Percentiles rank a stretch among this genome's conserved stretches.
Evolutionary conservation across 768 basidiomycete genomes (phyloP).

Genomic region (Kwoniella newhampshirensis): DNA sequence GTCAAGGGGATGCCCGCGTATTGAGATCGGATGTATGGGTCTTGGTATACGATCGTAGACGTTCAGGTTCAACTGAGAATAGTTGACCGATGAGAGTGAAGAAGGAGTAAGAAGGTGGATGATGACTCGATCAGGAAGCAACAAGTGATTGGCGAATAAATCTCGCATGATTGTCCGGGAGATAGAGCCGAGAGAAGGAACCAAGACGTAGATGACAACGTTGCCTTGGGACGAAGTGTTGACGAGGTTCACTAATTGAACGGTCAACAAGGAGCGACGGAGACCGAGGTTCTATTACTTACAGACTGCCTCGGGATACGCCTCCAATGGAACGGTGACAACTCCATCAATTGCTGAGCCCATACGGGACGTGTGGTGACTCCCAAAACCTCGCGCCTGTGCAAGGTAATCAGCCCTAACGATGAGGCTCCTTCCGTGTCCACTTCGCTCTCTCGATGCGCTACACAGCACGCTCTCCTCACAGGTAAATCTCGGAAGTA

Average conservation of each 20-base stretch:
- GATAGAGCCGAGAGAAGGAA: constrained; percentile 9
- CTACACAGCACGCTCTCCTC: not conserved
- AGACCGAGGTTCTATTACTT: not conserved
- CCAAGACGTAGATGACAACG: constrained; percentile 27
- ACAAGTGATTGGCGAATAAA: constrained; percentile 4
- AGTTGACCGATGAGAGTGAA: not conserved
- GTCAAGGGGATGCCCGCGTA: not conserved
- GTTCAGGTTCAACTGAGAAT: constrained; percentile 21
- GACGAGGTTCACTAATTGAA: constrained; percentile 3
- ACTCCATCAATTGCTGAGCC: constrained; percentile 3
- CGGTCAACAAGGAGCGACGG: not conserved
- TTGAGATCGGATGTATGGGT: constrained; percentile 19
- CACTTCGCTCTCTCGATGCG: not conserved
- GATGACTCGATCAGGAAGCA: constrained; percentile 2
- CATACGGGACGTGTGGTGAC: not conserved
- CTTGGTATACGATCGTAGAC: constrained; percentile 31
- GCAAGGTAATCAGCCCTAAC: too few species aligned
- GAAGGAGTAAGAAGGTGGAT: constrained; percentile 14
- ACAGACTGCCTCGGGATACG: constrained; percentile 12
- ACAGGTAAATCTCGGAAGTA: too few species aligned
- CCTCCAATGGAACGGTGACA: constrained; percentile 5
- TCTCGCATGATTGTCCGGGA: constrained; percentile 4
- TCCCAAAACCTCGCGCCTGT: too few species aligned
- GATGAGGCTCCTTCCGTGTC: not conserved
- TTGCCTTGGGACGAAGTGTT: constrained; percentile 4